phyloP scores from a whole-genome alignment of 495 filamentous ascomycete genomes.

The Wilcoxina mikolae region DNA sequence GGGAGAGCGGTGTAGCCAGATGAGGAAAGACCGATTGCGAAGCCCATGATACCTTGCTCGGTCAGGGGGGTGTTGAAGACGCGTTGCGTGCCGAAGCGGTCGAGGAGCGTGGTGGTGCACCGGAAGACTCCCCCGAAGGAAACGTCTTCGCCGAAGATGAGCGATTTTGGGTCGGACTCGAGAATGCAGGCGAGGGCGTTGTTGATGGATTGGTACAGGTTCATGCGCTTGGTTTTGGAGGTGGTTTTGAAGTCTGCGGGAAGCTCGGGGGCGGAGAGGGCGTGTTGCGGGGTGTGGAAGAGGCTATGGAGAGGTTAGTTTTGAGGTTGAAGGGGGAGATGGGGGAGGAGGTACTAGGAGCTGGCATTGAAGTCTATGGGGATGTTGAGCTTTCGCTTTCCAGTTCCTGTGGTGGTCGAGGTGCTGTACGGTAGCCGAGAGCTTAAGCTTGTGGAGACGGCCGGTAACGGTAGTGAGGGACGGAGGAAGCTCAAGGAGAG shows the following conservation, averaged over 20 bases:
- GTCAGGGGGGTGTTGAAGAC: slow-evolving; percentile 95
- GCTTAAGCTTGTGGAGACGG: neutral
- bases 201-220: slow-evolving; percentile 86
- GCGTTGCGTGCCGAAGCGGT: slow-evolving; percentile 70
- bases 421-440: too few relatives aligned
- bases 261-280: slow-evolving; percentile 53
- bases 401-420: neutral
- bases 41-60: slow-evolving; percentile 90
- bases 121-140: slow-evolving; percentile 95
- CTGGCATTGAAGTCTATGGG: slow-evolving; percentile 80
- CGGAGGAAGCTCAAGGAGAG: neutral
- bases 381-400: slow-evolving; percentile 46
- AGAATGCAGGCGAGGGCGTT: slow-evolving; percentile 70
- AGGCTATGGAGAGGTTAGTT: slow-evolving; percentile 31
- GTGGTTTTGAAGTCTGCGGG: slow-evolving; percentile 47
- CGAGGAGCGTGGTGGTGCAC: slow-evolving; percentile 78
- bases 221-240: slow-evolving; percentile 64
- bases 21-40: slow-evolving; percentile 76
- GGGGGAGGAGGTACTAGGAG: slow-evolving; percentile 39
- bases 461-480: neutral
- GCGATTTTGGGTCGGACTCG: slow-evolving; percentile 65
- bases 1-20: slow-evolving; percentile 89
- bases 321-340: too few relatives aligned
- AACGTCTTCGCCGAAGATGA: slow-evolving; percentile 93
- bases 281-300: slow-evolving; percentile 56